Evolutionary conservation across 768 basidiomycete species (phyloP), one percentile per base, ranked within the genome.

Genomic region (Dioszegia aurantiaca): DNA sequence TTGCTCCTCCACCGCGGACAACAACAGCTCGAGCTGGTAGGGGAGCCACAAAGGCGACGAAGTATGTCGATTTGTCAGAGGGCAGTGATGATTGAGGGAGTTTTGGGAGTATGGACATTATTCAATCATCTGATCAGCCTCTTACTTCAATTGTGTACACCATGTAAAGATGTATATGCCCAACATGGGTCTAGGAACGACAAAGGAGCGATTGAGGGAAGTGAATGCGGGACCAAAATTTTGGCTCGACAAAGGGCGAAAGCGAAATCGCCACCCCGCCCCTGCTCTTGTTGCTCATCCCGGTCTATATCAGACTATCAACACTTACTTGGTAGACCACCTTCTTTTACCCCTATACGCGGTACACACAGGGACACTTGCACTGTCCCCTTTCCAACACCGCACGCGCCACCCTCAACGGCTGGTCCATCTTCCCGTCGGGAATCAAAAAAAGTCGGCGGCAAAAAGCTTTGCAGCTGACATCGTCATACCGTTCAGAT

Each of bases 41-140:
- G 45, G 73, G 67, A 1, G 70, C 62, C 14, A 61, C 63, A 9
- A 70, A 67, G 61, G 65, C 56, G 49, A 21, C 62, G 55, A 67
- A 65, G 17, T 77, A 68, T 51, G 44, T 71, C 14, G 73, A 75
- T 28, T 51, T 73, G 52, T 64, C 62, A 3, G 67, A 69, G 27
- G 46, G 55, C 23, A 69, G 69, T 14, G 66, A 70, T 8, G 26
- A 31, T 17, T 31, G 46, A 47, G 46, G 26, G 26, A 23, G 23
- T 3, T 44, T 44, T 21, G 21, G 3, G 8, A 28, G 12, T n/a
- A 23, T 17, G 46, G 46, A 47, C 46, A 47, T 4, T 47, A n/a
- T 30, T 4, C 33, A 14, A n/a, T n/a, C 33, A 33, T 28, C 46
- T 47, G 27, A 2, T 27, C 44, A 5, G 12, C 19, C 6, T n/a